Percentiles rank a stretch among this genome's conserved stretches.
These are phyloP conservation scores for Bipolaris cookei DNA, from an alignment of 2,329 filamentous ascomycete species.

Conservation along the genomic window DNA sequence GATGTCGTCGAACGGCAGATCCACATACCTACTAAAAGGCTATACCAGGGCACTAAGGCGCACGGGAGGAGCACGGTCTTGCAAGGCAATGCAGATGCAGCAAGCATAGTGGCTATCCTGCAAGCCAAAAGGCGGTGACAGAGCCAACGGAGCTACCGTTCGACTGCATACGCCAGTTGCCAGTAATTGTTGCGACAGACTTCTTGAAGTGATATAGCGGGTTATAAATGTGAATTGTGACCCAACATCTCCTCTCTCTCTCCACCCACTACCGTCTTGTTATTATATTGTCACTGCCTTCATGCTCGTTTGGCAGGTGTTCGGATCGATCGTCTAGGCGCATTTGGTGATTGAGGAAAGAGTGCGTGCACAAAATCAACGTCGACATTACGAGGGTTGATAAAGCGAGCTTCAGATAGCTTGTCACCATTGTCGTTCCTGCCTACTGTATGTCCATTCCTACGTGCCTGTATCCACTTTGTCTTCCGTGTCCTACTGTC, in stretches of 20 bases:
- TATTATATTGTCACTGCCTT: background rate
- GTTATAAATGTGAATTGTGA: too few species aligned
- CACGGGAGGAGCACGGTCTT: slow-evolving; percentile 4
- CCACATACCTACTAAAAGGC: slow-evolving; percentile 5
- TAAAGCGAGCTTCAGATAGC: slow-evolving; percentile 1
- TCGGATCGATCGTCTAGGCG: background rate
- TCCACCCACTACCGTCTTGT: background rate
- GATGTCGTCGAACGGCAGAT: slow-evolving; percentile 8
- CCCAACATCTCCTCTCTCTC: background rate
- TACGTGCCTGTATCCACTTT: background rate
- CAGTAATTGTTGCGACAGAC: background rate
- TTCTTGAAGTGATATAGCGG: background rate
- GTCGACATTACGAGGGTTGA: too few species aligned
- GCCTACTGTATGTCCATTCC: slow-evolving; percentile 1
- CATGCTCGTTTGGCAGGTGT: background rate
- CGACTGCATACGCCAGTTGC: background rate
- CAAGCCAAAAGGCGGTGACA: background rate
- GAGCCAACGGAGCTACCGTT: background rate
- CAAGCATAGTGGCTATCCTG: slow-evolving; percentile 1
- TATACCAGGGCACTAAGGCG: slow-evolving; percentile 6
- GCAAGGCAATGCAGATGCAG: slow-evolving; percentile 2
- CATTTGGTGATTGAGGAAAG: background rate
- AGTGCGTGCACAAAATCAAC: background rate
- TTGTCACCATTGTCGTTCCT: background rate
- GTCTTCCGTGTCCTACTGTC: too few species aligned